Evolutionary conservation across 192 early-diverging fungal species (phyloP), one percentile per base, ranked within the genome.

Genomic region (Lunasporangiospora selenospora): DNA sequence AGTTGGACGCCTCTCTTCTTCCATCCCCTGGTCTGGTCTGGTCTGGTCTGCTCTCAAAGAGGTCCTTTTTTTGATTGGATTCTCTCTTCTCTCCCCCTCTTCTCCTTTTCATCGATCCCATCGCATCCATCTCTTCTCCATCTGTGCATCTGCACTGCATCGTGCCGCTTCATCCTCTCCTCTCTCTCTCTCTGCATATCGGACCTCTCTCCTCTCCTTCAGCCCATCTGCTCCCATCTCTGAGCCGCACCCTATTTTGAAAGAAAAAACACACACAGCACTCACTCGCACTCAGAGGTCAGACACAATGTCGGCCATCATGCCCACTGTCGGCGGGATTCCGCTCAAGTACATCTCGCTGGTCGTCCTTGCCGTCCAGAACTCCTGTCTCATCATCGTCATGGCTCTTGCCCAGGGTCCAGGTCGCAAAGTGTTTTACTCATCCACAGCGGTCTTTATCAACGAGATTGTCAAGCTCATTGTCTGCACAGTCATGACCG

Each of bases 381-480:
- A 97, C 78, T 90, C 91, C 52, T 79, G 85, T 18, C 77, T 92
- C 33, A 92, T 95, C 31, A 81, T 98, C 50, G 84, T 95, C 15
- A 94, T 98, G 93, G 84, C 89, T 39, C 61, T 73, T 11, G 69
- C 69, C 29, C 69, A 73, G 54, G 54, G 69, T 18, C 27, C 55
- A 2, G 69, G 69, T 23, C 69, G 69, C 37, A 62, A 48, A 18
- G 60, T 62, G 12, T 73, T 73, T 26, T 96, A 97, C 63, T 92
- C 95, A 5, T 93, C 95, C 3, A 99, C 97, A 3, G 95, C 95
- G 4, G 97, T 99, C 27, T 86, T 96, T 37, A 83, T 93, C 69
- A 90, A 87, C 39, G 96, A 97, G 75, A 56, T 93, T 44, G 80
- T 87, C 59, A 98, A 97, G 82, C 71, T 93, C 6, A 18, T 88